Evolutionary conservation across 257 asterid species (phyloP).

Genomic region (Asclepias syriaca): DNA sequence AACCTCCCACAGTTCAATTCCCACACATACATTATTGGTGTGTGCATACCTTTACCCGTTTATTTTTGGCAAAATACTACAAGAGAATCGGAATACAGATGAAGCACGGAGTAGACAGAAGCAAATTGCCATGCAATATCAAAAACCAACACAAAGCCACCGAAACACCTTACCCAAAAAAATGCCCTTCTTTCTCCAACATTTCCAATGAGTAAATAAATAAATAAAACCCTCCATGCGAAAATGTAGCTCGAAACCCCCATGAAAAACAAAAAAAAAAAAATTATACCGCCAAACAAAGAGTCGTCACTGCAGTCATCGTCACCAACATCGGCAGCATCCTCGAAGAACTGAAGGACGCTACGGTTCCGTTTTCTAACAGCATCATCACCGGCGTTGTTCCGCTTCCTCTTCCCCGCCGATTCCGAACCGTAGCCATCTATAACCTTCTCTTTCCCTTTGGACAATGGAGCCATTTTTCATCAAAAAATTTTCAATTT

Average conservation of each 20-base stretch:
- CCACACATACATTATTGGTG: background rate
- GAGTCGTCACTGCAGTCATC: conserved; percentile 56
- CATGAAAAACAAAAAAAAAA: background rate
- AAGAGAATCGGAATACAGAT: background rate
- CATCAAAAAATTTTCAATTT: background rate
- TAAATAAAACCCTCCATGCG: background rate
- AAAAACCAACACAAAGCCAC: background rate
- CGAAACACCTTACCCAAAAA: background rate
- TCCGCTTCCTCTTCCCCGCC: conserved; percentile 58
- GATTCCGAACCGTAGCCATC: conserved; percentile 24
- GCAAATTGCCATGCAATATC: conserved; percentile 3
- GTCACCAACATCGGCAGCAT: conserved; percentile 50
- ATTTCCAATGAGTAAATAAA: background rate
- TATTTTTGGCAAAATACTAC: background rate
- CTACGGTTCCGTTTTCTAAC: conserved; percentile 49
- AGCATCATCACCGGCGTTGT: conserved; percentile 31
- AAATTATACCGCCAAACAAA: conserved; percentile 22
- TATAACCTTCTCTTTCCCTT: conserved; percentile 79
- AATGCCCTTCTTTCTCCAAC: conserved; percentile 12
- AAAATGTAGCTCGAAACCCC: background rate
- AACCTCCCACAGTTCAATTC: background rate
- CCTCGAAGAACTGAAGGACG: conserved; percentile 64
- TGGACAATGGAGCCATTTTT: conserved; percentile 50
- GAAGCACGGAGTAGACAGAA: background rate
- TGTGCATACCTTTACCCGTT: background rate